Evolutionary conservation across 176 grass and related monocot species (phyloP).

Genomic region (Aegilops umbellulata): DNA sequence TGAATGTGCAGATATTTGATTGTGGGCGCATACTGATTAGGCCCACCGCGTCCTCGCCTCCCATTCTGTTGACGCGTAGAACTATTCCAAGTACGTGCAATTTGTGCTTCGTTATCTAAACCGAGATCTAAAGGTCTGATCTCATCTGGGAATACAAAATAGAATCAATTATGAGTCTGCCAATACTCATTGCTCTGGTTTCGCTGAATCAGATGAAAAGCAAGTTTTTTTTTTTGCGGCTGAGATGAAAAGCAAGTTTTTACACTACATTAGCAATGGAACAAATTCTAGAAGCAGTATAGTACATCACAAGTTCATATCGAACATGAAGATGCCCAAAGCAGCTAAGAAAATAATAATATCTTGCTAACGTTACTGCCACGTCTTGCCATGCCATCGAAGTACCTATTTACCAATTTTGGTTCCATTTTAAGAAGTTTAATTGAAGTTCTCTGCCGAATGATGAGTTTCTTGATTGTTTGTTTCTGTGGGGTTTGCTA

Average conservation of each 20-base stretch:
- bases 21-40: conserved; percentile 47
- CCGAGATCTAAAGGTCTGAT: conserved; percentile 88
- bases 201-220: conserved; percentile 1
- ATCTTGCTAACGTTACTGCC: not conserved
- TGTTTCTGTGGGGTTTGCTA: not conserved
- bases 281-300: not conserved
- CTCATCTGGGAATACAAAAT: conserved; percentile 56
- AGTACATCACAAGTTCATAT: not conserved
- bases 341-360: conserved; percentile 11
- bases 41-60: conserved; percentile 67
- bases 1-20: conserved; percentile 96
- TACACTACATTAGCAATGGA: not conserved
- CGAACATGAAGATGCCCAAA: not conserved
- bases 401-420: not conserved
- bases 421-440: not conserved
- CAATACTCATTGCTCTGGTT: not conserved
- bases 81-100: conserved; percentile 66
- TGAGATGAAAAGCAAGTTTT: not conserved
- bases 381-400: not conserved
- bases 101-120: conserved; percentile 83
- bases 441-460: not conserved
- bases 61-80: conserved; percentile 58
- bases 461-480: not conserved
- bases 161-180: conserved; percentile 6
- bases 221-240: not conserved